phyloP scores from a whole-genome alignment of 1,139 yeast genomes.

The Debaryomyces coudertii region DNA sequence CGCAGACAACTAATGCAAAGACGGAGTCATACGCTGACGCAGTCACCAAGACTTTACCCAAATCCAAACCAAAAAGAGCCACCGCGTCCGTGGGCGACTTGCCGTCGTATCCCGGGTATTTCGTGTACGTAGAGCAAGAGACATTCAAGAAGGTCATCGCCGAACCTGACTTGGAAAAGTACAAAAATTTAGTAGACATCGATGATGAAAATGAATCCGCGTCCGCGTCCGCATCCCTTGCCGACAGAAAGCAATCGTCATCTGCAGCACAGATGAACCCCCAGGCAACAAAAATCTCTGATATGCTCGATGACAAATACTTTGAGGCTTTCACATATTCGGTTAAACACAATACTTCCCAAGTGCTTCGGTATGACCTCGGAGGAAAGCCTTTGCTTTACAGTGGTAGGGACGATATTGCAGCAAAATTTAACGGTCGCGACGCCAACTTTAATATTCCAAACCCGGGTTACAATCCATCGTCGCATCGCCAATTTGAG shows the following conservation, averaged over 20 bases:
- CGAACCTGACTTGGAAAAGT: constrained; percentile 49
- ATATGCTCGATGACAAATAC: constrained; percentile 68
- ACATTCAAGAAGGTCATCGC: constrained; percentile 42
- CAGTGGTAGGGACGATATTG: constrained; percentile 61
- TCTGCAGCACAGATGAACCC: constrained; percentile 31
- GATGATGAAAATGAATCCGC: constrained; percentile 16
- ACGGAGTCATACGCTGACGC: constrained; percentile 30
- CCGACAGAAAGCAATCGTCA: constrained; percentile 16
- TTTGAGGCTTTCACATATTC: constrained; percentile 78
- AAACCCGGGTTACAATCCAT: constrained; percentile 61
- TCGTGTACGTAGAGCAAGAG: constrained; percentile 71
- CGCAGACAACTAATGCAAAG: constrained; percentile 3
- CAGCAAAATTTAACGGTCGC: constrained; percentile 40
- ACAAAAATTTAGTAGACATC: constrained; percentile 50
- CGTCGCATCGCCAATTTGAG: constrained; percentile 70
- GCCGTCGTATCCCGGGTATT: constrained; percentile 63
- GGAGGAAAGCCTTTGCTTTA: constrained; percentile 77
- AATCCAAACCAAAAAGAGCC: constrained; percentile 13
- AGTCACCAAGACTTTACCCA: constrained; percentile 22
- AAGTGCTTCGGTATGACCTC: constrained; percentile 79
- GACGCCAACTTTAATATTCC: constrained; percentile 43
- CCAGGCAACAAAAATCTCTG: constrained; percentile 47
- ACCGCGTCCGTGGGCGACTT: constrained; percentile 20
- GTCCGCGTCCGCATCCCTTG: constrained; percentile 5
- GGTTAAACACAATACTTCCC: constrained; percentile 80